Evolutionary conservation across 768 basidiomycete genomes (phyloP), one percentile per base, ranked within the genome.

Genomic region (Auricularia heimuer): DNA sequence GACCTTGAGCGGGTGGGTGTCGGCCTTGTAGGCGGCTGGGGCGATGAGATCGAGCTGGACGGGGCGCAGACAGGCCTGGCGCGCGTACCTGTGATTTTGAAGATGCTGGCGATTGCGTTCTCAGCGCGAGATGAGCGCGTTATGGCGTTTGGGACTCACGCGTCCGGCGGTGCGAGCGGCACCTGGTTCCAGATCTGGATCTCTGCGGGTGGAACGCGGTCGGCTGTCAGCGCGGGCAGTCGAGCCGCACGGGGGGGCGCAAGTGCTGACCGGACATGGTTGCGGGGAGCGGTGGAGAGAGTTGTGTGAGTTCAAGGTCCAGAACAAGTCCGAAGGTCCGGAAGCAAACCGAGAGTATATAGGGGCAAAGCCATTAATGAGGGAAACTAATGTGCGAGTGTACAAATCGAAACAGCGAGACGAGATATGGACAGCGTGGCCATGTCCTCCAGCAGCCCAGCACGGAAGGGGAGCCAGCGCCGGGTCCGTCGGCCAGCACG

Each of bases 151-250:
- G 33, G 63, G 39, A 66, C 77, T 14, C 63, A 90, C 91, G 88
- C 89, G 72, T 94, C 92, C 11, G 91, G 89, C 44, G 92, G 92
- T 21, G 92, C 92, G 67, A 92, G 85, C 45, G 90, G 88, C 33
- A 94, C 88, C 64, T 77, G 73, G 67, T 86, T 78, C 90, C 90
- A 94, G 14, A 67, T 63, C 61, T 69, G 68, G 66, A 62, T 39
- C 24, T 35, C 61, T 54, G 54, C 16, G 47, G 44, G 44, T 18
- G 18, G 44, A 10, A 18, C 47, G 18, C 21, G 14, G 18, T 18
- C 6, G 47, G 14, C 47, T 6, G 47, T 42, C 39, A 42, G 39
- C 39, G 12, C 39, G 39, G 12, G 29, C 29, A 29, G 29, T 29
- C 29, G 29, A 29, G 29, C 29, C 29, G 29, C 29, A 29, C 29